Evolutionary conservation across 495 filamentous ascomycete species (phyloP).

Genomic region (Xylaria castorea): DNA sequence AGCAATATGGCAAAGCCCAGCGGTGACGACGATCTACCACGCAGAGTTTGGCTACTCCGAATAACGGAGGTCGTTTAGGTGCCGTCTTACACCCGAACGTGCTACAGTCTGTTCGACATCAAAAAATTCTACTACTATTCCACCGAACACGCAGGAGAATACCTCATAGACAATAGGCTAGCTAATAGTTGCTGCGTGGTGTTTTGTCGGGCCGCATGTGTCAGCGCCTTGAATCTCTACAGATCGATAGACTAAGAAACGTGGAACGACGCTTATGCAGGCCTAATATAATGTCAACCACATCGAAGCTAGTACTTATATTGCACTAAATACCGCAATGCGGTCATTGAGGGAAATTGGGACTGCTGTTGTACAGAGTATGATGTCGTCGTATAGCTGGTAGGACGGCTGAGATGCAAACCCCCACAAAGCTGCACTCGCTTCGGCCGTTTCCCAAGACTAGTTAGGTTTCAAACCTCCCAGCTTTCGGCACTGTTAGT

Average conservation of each 20-base stretch:
- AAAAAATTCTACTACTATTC: background rate
- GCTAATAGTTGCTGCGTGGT: background rate
- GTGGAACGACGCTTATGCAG: constrained; percentile 16
- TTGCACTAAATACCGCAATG: constrained; percentile 16
- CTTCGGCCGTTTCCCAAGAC: background rate
- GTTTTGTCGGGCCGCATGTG: background rate
- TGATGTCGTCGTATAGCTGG: constrained; percentile 12
- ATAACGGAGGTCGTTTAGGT: background rate
- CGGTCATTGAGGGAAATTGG: constrained; percentile 2
- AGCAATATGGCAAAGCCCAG: background rate
- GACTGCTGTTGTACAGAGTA: background rate
- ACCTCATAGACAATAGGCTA: background rate
- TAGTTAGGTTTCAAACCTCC: background rate
- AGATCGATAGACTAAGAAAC: background rate
- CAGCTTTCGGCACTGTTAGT: background rate
- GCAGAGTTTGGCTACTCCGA: background rate
- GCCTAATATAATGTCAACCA: constrained; percentile 2
- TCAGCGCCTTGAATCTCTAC: background rate
- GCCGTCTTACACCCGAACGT: background rate
- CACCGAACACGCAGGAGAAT: background rate
- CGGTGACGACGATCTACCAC: background rate
- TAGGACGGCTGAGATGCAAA: background rate
- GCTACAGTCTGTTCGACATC: background rate
- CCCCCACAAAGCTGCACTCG: background rate
- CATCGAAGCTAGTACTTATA: background rate